Percentiles rank a stretch among this genome's conserved stretches.
Evolutionary conservation across 2,329 filamentous ascomycete genomes (phyloP).

Genomic region (Bipolaris bicolor): DNA sequence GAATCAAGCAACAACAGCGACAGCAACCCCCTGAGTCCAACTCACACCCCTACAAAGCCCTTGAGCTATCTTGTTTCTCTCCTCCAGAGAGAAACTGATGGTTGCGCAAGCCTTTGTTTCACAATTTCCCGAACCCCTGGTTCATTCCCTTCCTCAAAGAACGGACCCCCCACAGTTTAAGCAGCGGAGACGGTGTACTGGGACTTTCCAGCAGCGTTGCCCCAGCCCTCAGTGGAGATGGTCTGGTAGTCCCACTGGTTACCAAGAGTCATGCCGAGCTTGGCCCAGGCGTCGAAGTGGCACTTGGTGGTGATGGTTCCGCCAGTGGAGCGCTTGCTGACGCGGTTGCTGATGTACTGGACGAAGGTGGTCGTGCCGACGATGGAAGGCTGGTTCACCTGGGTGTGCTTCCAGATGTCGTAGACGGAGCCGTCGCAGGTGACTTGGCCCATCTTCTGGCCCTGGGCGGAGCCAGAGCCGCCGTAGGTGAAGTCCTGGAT

Average conservation of each 20-base stretch:
- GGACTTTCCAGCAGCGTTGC: slow-evolving; percentile 36
- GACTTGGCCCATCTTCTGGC: slow-evolving; percentile 35
- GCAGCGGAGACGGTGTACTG: slow-evolving; percentile 33
- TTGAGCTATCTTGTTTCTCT: too few species aligned
- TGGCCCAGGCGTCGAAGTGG: slow-evolving; percentile 41
- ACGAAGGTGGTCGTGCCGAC: slow-evolving; percentile 57
- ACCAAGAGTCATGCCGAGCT: slow-evolving; percentile 35
- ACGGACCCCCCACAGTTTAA: slow-evolving; percentile 1
- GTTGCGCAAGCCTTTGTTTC: background rate
- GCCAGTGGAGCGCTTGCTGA: slow-evolving; percentile 34
- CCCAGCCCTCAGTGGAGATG: slow-evolving; percentile 39
- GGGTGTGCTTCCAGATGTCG: slow-evolving; percentile 41
- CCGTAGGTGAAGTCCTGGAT: slow-evolving; percentile 57
- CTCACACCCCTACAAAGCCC: too few species aligned
- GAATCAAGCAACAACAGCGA: too few species aligned
- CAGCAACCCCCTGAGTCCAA: too few species aligned
- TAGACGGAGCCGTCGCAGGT: slow-evolving; percentile 40
- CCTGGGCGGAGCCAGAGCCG: slow-evolving; percentile 45
- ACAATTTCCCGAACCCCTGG: background rate
- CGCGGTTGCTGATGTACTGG: slow-evolving; percentile 55
- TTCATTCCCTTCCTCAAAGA: background rate
- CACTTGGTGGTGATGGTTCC: slow-evolving; percentile 40
- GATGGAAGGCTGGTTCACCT: slow-evolving; percentile 55
- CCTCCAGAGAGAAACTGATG: background rate
- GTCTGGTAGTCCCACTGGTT: slow-evolving; percentile 37